phyloP scores from a whole-genome alignment of 164 flowering plant genomes.

The Magnolia kwangsiensis region DNA sequence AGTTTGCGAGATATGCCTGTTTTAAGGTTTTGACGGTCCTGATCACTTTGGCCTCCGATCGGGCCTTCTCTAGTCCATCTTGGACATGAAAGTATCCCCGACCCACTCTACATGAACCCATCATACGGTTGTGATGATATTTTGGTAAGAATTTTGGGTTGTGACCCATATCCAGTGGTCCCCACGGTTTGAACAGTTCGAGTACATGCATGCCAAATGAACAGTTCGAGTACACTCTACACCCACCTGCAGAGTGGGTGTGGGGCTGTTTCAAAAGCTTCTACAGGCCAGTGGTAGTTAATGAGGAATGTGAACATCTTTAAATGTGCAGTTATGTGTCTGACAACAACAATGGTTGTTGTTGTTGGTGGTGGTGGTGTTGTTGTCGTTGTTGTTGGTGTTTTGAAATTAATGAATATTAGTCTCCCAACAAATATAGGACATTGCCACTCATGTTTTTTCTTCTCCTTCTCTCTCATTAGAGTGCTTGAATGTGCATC shows the following conservation, averaged over 20 bases:
- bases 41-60: too few species aligned
- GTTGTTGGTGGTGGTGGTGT: too few species aligned
- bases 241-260: background rate
- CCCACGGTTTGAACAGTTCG: background rate
- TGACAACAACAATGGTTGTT: constrained; percentile 32
- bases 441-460: background rate
- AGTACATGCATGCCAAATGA: background rate
- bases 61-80: too few species aligned
- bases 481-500: constrained; percentile 15
- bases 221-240: background rate
- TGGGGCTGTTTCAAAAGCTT: background rate
- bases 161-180: background rate
- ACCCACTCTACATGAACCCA: too few species aligned
- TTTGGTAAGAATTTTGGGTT: background rate
- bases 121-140: too few species aligned
- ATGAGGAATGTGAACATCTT: constrained; percentile 9
- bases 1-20: too few species aligned
- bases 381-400: constrained; percentile 20
- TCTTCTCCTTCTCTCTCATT: background rate
- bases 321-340: constrained; percentile 34
- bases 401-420: background rate
- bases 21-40: too few species aligned
- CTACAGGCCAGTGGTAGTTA: constrained; percentile 11
- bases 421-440: background rate
- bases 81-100: too few species aligned